Evolutionary conservation across 176 grass and related monocot species (phyloP).

Genomic region (Rhynchospora pubera): DNA sequence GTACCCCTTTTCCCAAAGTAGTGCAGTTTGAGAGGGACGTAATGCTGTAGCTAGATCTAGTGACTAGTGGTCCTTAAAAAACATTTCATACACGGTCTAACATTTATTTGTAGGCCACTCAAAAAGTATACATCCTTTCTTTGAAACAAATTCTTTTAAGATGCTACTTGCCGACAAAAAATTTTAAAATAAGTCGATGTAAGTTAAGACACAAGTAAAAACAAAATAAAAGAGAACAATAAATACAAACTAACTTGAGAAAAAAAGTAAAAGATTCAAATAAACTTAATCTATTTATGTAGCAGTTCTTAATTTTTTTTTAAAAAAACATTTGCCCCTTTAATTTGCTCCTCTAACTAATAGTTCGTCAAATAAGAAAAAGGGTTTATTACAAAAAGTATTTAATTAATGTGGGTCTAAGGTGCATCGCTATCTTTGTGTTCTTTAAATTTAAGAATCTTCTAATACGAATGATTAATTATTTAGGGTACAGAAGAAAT

Average conservation of each 20-base stretch:
- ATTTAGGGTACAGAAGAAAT: background rate
- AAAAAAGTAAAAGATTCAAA: too few species aligned
- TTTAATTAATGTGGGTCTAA: background rate
- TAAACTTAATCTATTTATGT: too few species aligned
- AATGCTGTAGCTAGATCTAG: background rate
- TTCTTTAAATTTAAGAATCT: background rate
- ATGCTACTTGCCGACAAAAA: too few species aligned
- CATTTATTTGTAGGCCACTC: background rate
- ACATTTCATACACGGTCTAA: background rate
- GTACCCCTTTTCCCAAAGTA: slow-evolving; percentile 22
- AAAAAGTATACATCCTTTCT: slow-evolving; percentile 1
- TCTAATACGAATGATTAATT: background rate
- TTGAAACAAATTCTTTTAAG: too few species aligned
- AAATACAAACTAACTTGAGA: background rate
- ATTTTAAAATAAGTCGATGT: too few species aligned
- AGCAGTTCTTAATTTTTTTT: too few species aligned
- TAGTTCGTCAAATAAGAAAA: background rate
- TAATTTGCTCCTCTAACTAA: too few species aligned
- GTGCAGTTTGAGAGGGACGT: slow-evolving; percentile 15
- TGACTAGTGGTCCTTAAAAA: background rate
- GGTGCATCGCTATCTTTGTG: background rate
- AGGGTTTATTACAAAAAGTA: background rate
- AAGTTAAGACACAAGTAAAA: too few species aligned
- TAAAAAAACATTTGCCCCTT: too few species aligned
- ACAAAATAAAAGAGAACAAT: background rate